Evolutionary conservation across 306 rosid species (phyloP), one percentile per base, ranked within the genome.

Genomic region (Arachis hypogaea): DNA sequence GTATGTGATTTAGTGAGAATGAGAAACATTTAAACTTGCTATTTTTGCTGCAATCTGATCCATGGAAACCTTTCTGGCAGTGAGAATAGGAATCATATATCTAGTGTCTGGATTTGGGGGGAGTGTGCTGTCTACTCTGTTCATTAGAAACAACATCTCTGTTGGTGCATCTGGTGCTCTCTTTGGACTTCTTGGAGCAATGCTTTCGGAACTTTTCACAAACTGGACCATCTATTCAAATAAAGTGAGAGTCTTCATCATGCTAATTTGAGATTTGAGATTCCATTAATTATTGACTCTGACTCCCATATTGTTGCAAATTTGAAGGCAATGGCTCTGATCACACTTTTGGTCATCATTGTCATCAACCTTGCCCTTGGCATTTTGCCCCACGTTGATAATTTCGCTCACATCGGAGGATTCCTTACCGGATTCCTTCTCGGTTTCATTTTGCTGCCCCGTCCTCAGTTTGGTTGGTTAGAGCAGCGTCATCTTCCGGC

Each of bases 91-190:
- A 63, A 29, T 85, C 22, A 62, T 85, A 68, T 91, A 89, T 85
- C 68, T 91, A 52, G 7, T 91, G 43, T 89, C 94, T 38, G 96
- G 98, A 51, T 89, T 93, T 58, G 90, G 93, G 2, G 97, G 96
- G 29, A 86, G 92, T 72, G 81, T 89, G 11, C 73, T 93, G 40
- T 93, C 98, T 0, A 50, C 75, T 4, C 69, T 91, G 14, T 93
- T 91, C 46, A 80, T 91, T 5, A 81, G 74, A 77, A 76, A 85
- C 69, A 83, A 57, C 78, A 88, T 89, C 22, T 91, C 97, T 2
- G 97, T 93, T 14, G 98, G 98, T 52, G 96, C 98, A 69, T 93
- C 98, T 29, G 96, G 98, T 65, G 91, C 96, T 16, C 90, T 91
- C n/a, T 89, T 91, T 59, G 98, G 98, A 68, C 92, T 93, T 65